A percentile compares a stretch with the other conserved stretches of the same genome.
Conservation (phyloP, 805 yeast species). For the Zygosaccharomyces kombuchaensis region DNA sequence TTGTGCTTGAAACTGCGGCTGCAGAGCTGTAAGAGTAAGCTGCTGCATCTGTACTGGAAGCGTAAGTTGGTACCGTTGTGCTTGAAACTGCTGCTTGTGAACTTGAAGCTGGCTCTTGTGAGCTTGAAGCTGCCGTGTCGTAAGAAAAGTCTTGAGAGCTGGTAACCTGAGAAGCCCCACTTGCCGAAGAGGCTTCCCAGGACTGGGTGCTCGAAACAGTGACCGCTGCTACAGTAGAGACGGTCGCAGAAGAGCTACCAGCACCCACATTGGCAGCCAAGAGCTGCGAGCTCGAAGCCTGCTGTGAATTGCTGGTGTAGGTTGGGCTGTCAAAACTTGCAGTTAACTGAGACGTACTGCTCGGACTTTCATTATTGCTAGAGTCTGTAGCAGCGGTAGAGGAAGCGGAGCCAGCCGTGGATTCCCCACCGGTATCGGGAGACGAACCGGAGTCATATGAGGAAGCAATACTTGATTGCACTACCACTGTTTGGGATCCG, state of each 20-base stretch:
- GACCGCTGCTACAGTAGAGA: neutral
- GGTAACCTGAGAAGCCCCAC: neutral
- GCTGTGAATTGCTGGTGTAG: neutral
- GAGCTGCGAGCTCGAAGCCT: neutral
- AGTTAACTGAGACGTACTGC: neutral
- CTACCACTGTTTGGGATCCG: neutral
- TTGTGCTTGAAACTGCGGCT: neutral
- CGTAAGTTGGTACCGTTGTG: neutral
- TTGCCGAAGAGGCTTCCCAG: conserved; percentile 1
- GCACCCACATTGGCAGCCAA: neutral
- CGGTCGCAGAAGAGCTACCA: neutral
- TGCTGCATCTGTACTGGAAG: neutral
- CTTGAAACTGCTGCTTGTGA: neutral
- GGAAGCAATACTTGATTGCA: neutral
- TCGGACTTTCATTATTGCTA: neutral
- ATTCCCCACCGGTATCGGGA: neutral
- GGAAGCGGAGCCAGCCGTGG: conserved; percentile 2
- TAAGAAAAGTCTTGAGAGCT: neutral
- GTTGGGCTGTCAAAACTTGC: neutral
- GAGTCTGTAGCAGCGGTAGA: neutral
- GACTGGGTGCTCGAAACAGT: neutral
- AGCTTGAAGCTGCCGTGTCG: neutral
- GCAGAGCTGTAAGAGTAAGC: neutral
- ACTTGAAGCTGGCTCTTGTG: neutral
- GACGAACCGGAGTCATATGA: neutral